Evolutionary conservation across 108 stramenopile genomes (phyloP), one percentile per base, ranked within the genome.

Genomic region (Nitzschia sp.): DNA sequence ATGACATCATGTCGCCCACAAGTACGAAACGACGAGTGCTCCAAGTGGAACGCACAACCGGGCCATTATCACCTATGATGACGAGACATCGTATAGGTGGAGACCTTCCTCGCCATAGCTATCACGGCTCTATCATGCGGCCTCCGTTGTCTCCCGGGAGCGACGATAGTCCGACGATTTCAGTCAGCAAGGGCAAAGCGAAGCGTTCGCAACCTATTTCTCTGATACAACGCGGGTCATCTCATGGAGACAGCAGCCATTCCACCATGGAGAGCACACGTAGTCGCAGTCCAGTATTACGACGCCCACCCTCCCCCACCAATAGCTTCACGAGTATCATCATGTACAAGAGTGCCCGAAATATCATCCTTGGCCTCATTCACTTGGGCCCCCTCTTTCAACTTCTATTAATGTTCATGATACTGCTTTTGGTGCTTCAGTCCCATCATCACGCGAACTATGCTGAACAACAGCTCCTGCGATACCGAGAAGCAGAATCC

Each of bases 401-500:
- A 45, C 29, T 71, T 3, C 11, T 57, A 18, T 45, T 77, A 11
- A 35, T 57, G 15, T 19, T 62, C 19, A 13, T 66, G 28, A 65
- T 79, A n/a, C 18, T 55, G 2, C 53, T 33, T 23, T 25, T 70
- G 33, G 55, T 77, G 3, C 45, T 28, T 9, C 72, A 77, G 17
- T 65, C 66, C 11, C 46, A 79, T 34, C 64, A 66, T 30, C 47
- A 68, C 21, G 66, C 63, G 1, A 35, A 34, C 34, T n/a, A 21
- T 19, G 46, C 68, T 5, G n/a, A 70, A 1, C 26, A 66, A 11
- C 71, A 64, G n/a, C 57, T 77, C 29, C 36, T 51, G 8, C 57
- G 61, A 27, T 62, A 71, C 64, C 56, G 53, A 46, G 34, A 72
- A 2, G 75, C 67, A 25, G 82, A 83, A 60, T 66, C 72, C 3